These are phyloP conservation scores for Guadua angustifolia DNA, from an alignment of 176 grass and related monocot species.

Conservation along the genomic window DNA sequence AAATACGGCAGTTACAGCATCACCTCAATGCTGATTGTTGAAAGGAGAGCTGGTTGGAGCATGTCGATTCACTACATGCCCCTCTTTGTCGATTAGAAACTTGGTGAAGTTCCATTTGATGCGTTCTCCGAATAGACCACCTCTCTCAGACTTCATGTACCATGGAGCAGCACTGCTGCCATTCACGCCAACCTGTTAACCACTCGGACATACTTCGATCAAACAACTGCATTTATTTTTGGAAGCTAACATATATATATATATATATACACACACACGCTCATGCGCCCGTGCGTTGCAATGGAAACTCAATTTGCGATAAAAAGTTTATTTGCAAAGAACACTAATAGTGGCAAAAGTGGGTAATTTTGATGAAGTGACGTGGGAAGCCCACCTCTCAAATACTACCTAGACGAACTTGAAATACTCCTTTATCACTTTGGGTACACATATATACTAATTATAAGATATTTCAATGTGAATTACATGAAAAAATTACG, in stretches of 20 bases:
- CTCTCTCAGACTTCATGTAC: slow-evolving; percentile 58
- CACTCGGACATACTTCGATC: neutral
- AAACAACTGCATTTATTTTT: neutral
- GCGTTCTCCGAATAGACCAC: slow-evolving; percentile 53
- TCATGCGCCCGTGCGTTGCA: too few relatives aligned
- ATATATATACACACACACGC: too few relatives aligned
- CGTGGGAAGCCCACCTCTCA: too few relatives aligned
- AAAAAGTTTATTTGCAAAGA: too few relatives aligned
- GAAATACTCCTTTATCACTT: too few relatives aligned
- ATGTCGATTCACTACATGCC: slow-evolving; percentile 51
- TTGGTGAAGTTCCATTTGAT: slow-evolving; percentile 77
- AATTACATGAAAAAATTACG: too few relatives aligned
- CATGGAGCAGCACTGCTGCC: slow-evolving; percentile 56
- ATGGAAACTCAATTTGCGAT: too few relatives aligned
- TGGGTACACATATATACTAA: too few relatives aligned
- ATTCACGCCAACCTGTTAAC: slow-evolving; percentile 62
- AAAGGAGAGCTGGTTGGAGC: slow-evolving; percentile 54
- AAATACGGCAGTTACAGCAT: neutral
- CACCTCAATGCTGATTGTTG: slow-evolving; percentile 54
- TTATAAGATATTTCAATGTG: too few relatives aligned
- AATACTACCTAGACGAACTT: too few relatives aligned
- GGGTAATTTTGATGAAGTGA: too few relatives aligned
- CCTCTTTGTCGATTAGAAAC: slow-evolving; percentile 69
- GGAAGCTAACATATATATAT: neutral
- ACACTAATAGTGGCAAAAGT: too few relatives aligned